These are phyloP conservation scores for Gigaspora rosea DNA, from an alignment of 192 early-diverging fungal genomes.

Conservation along the genomic window DNA sequence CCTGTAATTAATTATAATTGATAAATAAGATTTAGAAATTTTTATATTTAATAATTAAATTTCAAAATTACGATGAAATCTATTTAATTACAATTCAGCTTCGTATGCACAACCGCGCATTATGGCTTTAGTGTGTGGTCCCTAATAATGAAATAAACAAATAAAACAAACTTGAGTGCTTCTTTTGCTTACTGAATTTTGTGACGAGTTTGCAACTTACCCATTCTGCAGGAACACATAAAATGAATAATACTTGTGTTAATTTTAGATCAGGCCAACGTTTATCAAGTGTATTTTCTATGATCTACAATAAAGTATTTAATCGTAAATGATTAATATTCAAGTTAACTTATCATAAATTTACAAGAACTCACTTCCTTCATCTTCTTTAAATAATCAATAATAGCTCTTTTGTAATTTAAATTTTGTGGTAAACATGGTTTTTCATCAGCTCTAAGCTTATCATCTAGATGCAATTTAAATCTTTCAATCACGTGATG, in stretches of 20 bases:
- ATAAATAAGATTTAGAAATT: too few relatives aligned
- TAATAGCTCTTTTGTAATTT: conserved; percentile 24
- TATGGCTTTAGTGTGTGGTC: not conserved
- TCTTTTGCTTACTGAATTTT: too few relatives aligned
- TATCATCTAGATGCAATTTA: conserved; percentile 13
- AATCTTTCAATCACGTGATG: conserved; percentile 4
- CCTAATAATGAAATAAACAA: not conserved
- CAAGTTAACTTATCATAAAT: too few relatives aligned
- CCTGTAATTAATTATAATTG: too few relatives aligned
- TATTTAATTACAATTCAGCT: conserved; percentile 3
- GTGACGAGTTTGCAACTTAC: not conserved
- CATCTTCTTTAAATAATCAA: conserved; percentile 23
- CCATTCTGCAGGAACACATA: conserved; percentile 31
- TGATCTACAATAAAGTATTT: not conserved
- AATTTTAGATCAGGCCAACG: not conserved
- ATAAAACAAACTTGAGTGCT: too few relatives aligned
- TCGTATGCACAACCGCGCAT: conserved; percentile 10
- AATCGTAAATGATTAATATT: not conserved
- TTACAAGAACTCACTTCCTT: not conserved
- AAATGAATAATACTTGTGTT: not conserved
- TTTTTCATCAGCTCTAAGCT: not conserved
- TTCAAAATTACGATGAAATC: too few relatives aligned
- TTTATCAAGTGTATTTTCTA: not conserved
- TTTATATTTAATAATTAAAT: too few relatives aligned
- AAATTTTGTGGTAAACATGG: not conserved